A percentile compares a stretch with the other conserved stretches of the same genome.
phyloP scores from a whole-genome alignment of 495 filamentous ascomycete species.

The Chaetomium tenue region DNA sequence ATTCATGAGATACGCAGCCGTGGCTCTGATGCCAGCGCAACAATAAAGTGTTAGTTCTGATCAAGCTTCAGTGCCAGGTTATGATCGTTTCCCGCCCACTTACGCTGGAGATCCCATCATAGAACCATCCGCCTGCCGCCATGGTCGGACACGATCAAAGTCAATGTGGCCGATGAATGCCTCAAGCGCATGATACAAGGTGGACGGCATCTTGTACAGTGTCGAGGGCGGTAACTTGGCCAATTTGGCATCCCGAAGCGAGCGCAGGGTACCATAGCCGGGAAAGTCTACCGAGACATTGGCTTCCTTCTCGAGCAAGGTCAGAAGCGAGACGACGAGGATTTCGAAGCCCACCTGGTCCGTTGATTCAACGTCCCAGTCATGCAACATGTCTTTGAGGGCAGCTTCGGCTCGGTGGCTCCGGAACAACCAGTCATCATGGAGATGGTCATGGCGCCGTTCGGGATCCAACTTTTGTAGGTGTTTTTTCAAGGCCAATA shows the following conservation, averaged over 20 bases:
- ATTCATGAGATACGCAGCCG: conserved; percentile 1
- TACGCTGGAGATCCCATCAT: conserved; percentile 1
- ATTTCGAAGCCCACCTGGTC: background rate
- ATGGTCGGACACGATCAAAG: background rate
- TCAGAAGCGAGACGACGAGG: background rate
- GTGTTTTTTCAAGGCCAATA: background rate
- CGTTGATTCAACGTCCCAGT: conserved; percentile 2
- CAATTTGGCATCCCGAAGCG: background rate
- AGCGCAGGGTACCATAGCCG: background rate
- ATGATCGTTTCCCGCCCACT: background rate
- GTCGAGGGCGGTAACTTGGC: background rate
- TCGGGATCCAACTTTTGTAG: background rate
- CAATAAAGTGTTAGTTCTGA: background rate
- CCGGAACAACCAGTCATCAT: background rate
- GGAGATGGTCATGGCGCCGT: background rate
- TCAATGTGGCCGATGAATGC: background rate
- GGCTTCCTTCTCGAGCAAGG: background rate
- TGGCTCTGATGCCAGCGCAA: background rate
- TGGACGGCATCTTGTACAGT: conserved; percentile 1
- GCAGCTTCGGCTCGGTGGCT: background rate
- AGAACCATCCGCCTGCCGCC: background rate
- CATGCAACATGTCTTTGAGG: background rate
- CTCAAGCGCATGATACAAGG: background rate
- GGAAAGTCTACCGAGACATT: background rate
- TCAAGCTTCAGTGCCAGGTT: background rate